Percentiles rank a stretch among this genome's conserved stretches.
Conservation (phyloP, 2,329 filamentous ascomycete genomes). For the Zymoseptoria crescenta region DNA sequence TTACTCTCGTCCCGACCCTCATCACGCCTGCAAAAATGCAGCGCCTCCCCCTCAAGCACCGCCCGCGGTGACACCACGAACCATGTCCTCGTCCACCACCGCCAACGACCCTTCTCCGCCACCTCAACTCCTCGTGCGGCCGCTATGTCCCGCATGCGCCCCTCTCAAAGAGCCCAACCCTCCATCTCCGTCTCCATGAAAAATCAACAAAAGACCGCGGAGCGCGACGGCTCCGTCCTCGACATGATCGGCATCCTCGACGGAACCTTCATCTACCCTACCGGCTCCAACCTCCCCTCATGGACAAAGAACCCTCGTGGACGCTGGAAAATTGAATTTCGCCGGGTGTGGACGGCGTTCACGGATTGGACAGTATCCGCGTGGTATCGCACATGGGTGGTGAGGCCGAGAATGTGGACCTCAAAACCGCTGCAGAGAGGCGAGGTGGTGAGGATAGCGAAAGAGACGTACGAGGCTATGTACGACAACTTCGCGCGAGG, state of each 20-base stretch:
- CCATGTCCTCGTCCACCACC: background rate
- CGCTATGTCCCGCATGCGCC: constrained; percentile 7
- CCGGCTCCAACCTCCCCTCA: constrained; percentile 18
- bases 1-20: constrained; percentile 11
- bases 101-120: constrained; percentile 15
- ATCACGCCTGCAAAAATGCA: constrained; percentile 7
- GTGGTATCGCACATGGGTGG: constrained; percentile 9
- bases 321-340: constrained; percentile 5
- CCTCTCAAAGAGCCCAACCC: constrained; percentile 26
- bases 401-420: constrained; percentile 2
- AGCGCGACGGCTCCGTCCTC: constrained; percentile 27
- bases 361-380: background rate
- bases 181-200: constrained; percentile 33
- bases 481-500: constrained; percentile 42
- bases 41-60: constrained; percentile 4
- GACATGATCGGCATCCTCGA: constrained; percentile 41
- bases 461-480: constrained; percentile 38
- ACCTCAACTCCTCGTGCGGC: constrained; percentile 4
- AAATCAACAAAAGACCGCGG: constrained; percentile 25
- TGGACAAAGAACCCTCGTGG: constrained; percentile 6
- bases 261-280: constrained; percentile 27
- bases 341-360: constrained; percentile 2
- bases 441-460: constrained; percentile 32
- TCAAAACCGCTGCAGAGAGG: constrained; percentile 16
- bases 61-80: constrained; percentile 4